Evolutionary conservation across 805 yeast species (phyloP).

Genomic region (Lachancea fermentati): DNA sequence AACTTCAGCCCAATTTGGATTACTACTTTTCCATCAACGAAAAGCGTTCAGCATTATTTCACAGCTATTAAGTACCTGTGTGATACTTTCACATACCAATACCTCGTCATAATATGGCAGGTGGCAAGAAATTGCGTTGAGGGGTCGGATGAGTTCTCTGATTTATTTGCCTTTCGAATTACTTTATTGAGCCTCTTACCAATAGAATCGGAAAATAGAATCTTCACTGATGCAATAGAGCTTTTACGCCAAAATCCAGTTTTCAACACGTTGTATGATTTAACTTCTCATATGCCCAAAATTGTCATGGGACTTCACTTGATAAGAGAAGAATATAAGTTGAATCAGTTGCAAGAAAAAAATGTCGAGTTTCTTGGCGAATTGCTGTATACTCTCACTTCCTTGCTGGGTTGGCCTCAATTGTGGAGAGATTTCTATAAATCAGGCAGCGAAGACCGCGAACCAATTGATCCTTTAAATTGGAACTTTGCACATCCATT

Average conservation of each 20-base stretch:
- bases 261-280: conserved; percentile 16
- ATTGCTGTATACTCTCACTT: conserved; percentile 54
- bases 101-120: conserved; percentile 60
- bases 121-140: conserved; percentile 18
- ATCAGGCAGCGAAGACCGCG: conserved; percentile 9
- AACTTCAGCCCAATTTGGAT: neutral
- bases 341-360: conserved; percentile 43
- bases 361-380: conserved; percentile 41
- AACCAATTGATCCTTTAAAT: neutral
- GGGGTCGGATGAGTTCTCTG: neutral
- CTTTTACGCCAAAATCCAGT: conserved; percentile 3
- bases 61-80: conserved; percentile 44
- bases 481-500: conserved; percentile 25
- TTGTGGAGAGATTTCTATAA: conserved; percentile 57
- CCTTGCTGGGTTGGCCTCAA: conserved; percentile 72
- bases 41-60: conserved; percentile 3
- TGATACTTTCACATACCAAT: conserved; percentile 53
- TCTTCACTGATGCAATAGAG: neutral
- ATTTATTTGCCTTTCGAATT: conserved; percentile 3
- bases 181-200: conserved; percentile 5
- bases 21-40: neutral
- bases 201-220: neutral
- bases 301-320: conserved; percentile 67
- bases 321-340: conserved; percentile 64
- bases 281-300: conserved; percentile 54